Evolutionary conservation across 2,329 filamentous ascomycete species (phyloP), one percentile per base, ranked within the genome.

Genomic region (Simplicillium sp.): DNA sequence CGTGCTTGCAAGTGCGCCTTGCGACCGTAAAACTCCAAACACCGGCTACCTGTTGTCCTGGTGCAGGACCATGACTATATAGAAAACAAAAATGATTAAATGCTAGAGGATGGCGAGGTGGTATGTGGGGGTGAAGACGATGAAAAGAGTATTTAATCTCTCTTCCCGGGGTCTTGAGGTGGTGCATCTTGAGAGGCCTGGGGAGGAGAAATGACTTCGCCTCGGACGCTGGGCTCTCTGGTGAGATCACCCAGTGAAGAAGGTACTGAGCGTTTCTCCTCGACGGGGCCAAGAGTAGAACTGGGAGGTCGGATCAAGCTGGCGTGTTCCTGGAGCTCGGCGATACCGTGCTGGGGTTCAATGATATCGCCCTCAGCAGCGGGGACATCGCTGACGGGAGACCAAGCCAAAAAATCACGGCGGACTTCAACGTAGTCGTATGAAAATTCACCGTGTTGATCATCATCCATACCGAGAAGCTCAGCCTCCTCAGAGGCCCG

Each of bases 351-450:
- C 55, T 84, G 78, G 13, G 84, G 82, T 50, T 59, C 59, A 40
- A 82, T 66, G 42, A 73, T 60, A 28, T 75, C 70, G 45, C 79
- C 76, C 46, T 73, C 66, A 43, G 70, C 61, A 38, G 72, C 69
- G 18, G 78, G 82, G 50, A 84, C 78, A 46, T 68, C 71, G 55
- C 82, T 82, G 29, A 82, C 79, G 1, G 86, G 86, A 25, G 84
- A 89, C 86, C 86, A 92, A 44, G 86, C 86, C 32, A 92, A 77
- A 70, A 89, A 92, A 64, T 92, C 86, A 54, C 86, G 80, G 56
- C 86, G 82, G 44, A 90, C 84, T 72, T 92, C 86, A 49, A 92
- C 86, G 60, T 90, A 92, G 61, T 92, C 86, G 69, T 90, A 90
- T 11, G 85, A 86, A 58, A 90, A 92, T 64, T 92, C 86, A 62